A percentile compares a stretch with the other conserved stretches of the same genome.
Conservation (phyloP, 306 rosid genomes). For the Vicia faba region DNA sequence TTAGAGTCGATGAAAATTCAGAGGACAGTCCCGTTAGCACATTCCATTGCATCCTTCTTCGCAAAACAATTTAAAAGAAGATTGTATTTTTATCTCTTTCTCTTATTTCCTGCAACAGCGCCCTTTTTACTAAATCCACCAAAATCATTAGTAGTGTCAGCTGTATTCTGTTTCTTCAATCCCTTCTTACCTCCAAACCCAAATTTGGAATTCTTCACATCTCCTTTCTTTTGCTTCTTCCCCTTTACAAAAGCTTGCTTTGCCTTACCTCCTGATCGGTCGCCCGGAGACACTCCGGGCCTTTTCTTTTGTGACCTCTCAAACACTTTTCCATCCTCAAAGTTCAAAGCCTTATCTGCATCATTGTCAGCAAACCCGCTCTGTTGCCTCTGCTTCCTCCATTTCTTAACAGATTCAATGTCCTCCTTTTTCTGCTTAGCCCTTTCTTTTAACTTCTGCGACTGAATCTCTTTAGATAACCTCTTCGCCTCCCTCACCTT, state of each 20-base stretch:
- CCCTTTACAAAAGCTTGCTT: constrained; percentile 50
- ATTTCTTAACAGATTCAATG: constrained; percentile 88
- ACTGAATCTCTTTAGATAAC: constrained; percentile 78
- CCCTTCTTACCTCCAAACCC: constrained; percentile 86
- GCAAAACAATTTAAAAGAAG: background rate
- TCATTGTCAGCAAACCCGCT: constrained; percentile 74
- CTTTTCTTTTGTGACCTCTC: constrained; percentile 72
- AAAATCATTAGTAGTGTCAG: constrained; percentile 63
- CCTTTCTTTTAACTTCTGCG: constrained; percentile 78
- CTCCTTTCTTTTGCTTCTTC: constrained; percentile 57
- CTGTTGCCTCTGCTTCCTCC: constrained; percentile 97
- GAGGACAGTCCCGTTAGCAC: background rate
- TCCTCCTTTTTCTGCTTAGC: constrained; percentile 89
- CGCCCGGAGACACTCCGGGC: constrained; percentile 72
- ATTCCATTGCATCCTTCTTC: constrained; percentile 3
- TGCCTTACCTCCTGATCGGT: constrained; percentile 80
- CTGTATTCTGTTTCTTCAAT: constrained; percentile 65
- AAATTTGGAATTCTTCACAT: constrained; percentile 63
- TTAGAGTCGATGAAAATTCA: constrained; percentile 14
- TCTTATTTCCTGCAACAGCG: constrained; percentile 44
- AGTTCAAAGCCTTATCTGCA: constrained; percentile 47
- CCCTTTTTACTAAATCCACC: constrained; percentile 51
- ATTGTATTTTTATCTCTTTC: constrained; percentile 54
- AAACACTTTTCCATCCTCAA: constrained; percentile 76
- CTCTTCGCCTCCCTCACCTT: constrained; percentile 82